Base-by-base conservation (phyloP, 129 eudicot genomes). In the Logfia minima region DNA sequence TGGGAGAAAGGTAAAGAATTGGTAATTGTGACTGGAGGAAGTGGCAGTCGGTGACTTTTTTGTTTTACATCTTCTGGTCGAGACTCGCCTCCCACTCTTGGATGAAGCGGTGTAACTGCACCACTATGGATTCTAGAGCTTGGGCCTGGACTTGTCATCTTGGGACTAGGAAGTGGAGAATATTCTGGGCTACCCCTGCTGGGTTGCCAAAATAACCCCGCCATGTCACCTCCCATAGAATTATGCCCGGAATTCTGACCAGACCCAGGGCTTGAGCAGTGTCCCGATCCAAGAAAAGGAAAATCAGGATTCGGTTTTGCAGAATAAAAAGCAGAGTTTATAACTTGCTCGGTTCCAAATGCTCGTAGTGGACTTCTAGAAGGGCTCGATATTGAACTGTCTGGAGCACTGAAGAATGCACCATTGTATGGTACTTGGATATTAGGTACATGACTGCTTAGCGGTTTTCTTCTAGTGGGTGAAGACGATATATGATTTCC, bases 161-260 rank as follows among this genome's bases (percentile, higher is more conserved):
- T 84, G 16, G 97, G 98, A 68, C 98, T 94, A 48, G 97, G 98
- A 80, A 81, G 90, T 29, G 97, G 98, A 70, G 97, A 94, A 82
- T 85, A 94, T 77, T 94, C 98, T 18, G 98, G 97, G 81, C 98
- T 94, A 71, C 97, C 97, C 81, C 98, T 87, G 77, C 98, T 89
- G 9, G 97, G 98, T 80, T 89, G 97, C 98, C 98, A 91, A 83
- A 94, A 94, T 79, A 94, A 75, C 29, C 97, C 97, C 3, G 87
- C 86, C 88, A 89, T 91, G 70, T 94, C 99, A 78, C 96, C 97
- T 34, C 99, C 99, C 97, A 91, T 89, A 32, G 99, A 94, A 81
- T 94, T 94, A 76, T 94, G 96, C 31, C 99, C 99, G 8, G 99
- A 94, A 75, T 92, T 94, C 77, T 94, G 97, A 52, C 96, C 99